Percentiles rank a stretch among this genome's conserved stretches.
These are phyloP conservation scores for Dactylellina parvicollis DNA, from an alignment of 2,329 filamentous ascomycete species.

Conservation along the genomic window DNA sequence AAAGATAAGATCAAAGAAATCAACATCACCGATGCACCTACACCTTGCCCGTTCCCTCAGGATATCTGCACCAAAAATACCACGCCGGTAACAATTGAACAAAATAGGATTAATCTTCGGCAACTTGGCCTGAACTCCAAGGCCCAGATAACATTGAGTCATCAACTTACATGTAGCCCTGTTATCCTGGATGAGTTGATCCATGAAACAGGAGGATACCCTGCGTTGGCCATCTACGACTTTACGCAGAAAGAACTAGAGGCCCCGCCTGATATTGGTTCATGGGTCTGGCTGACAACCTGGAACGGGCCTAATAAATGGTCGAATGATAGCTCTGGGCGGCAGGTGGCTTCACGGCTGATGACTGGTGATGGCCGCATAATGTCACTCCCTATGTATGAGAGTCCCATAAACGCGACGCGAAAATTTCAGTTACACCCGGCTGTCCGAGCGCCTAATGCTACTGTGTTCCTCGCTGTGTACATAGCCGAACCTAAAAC, in stretches of 20 bases:
- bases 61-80: too few relatives aligned
- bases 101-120: background rate
- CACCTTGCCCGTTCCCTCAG: too few relatives aligned
- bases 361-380: background rate
- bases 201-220: too few relatives aligned
- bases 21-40: too few relatives aligned
- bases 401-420: background rate
- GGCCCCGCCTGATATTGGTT: too few relatives aligned
- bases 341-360: background rate
- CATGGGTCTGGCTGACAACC: background rate
- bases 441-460: background rate
- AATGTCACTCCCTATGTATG: background rate
- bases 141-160: background rate
- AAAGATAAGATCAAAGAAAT: too few relatives aligned
- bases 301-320: constrained; percentile 10
- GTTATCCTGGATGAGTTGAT: background rate
- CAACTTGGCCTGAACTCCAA: constrained; percentile 6
- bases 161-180: background rate
- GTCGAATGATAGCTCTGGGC: background rate
- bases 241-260: too few relatives aligned
- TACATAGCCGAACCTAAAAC: background rate
- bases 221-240: too few relatives aligned
- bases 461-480: background rate
- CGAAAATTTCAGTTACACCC: background rate
- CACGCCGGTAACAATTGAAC: background rate